phyloP scores from a whole-genome alignment of 225 moss, liverwort and hornwort species.

The Pleurozium schreberi region DNA sequence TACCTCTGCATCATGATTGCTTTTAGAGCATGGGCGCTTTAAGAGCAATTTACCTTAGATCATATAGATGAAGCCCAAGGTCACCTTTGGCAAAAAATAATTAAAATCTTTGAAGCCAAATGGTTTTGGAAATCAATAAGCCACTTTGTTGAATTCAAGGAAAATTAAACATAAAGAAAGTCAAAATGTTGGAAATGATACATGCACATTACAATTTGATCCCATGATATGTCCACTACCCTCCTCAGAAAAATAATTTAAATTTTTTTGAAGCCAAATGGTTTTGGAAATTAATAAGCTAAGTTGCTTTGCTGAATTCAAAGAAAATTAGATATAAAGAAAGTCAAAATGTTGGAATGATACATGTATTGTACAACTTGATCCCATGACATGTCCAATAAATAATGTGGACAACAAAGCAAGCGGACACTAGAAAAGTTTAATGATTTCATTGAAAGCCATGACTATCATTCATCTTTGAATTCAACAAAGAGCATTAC shows the following conservation, averaged over 20 bases:
- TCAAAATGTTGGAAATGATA: not conserved
- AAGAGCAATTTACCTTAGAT: no score
- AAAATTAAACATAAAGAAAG: not conserved
- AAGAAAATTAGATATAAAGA: not conserved
- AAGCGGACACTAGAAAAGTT: not conserved
- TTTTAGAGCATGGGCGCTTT: no score
- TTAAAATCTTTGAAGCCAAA: not conserved
- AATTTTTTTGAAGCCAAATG: no score
- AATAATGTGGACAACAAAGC: not conserved
- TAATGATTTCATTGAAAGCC: not conserved
- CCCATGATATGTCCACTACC: no score
- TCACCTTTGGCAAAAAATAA: no score
- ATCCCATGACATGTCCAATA: not conserved
- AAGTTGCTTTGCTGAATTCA: fast-evolving
- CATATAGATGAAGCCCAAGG: fast-evolving
- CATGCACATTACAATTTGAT: fast-evolving
- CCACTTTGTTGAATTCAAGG: fast-evolving
- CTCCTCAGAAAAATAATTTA: no score
- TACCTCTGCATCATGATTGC: no score
- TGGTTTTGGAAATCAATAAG: not conserved
- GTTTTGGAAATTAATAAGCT: no score
- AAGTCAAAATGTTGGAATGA: not conserved
- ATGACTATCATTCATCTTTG: not conserved
- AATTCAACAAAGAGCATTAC: not conserved
- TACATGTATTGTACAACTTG: not conserved